Conservation (phyloP, 208 protist species). For the Polymyxa betae region DNA sequence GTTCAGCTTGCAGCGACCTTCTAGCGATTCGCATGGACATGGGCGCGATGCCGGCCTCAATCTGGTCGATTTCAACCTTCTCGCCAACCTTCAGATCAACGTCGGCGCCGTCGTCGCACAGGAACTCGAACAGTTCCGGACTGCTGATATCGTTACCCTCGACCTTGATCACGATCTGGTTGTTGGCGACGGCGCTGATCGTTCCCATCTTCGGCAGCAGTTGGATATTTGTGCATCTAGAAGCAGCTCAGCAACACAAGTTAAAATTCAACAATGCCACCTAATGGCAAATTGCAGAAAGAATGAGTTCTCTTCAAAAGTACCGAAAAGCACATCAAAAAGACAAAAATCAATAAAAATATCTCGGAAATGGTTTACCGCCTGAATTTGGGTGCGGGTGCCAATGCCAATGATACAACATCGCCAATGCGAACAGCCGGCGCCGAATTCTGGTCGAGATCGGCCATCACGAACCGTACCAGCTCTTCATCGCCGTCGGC, state of each 20-base stretch:
- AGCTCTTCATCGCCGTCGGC: not conserved
- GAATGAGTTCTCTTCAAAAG: no score
- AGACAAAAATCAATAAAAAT: no score
- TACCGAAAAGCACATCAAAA: no score
- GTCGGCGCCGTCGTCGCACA: not conserved
- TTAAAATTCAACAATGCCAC: no score
- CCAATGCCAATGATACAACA: not conserved
- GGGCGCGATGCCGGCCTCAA: slow-evolving; percentile 25
- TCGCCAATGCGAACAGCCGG: slow-evolving; percentile 39
- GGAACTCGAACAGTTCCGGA: slow-evolving; percentile 36
- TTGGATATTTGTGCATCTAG: not conserved
- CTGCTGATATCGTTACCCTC: not conserved
- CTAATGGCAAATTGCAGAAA: no score
- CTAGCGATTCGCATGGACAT: slow-evolving; percentile 24
- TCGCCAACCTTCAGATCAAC: not conserved
- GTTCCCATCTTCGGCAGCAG: not conserved
- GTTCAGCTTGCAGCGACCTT: not conserved
- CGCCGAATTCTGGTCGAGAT: not conserved
- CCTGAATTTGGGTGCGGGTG: slow-evolving; percentile 16
- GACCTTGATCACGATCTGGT: slow-evolving; percentile 52
- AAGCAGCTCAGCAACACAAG: no score
- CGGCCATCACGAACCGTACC: slow-evolving; percentile 31
- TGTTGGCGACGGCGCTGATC: not conserved
- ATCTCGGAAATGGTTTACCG: not conserved
- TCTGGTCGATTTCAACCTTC: slow-evolving; percentile 4